Evolutionary conservation across 352 stramenopile species (phyloP), one percentile per base, ranked within the genome.

Genomic region (Thalassiosira hispida): DNA sequence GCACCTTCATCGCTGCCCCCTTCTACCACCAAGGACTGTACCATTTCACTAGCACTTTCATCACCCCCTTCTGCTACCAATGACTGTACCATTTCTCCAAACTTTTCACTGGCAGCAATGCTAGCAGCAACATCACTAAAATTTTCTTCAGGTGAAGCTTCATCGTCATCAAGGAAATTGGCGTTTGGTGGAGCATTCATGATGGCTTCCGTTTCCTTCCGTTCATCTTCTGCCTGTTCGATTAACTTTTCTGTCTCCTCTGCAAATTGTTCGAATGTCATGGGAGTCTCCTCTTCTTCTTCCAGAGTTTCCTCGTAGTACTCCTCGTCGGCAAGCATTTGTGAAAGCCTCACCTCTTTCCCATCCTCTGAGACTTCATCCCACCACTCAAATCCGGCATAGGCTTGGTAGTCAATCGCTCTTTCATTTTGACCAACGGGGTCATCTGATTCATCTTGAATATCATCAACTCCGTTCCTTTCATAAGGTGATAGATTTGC

Each of bases 201-300:
- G 66, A 94, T 94, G n/a, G 90, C 90, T 69, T 92, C 82, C 9
- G 90, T 94, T 49, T 94, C 90, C 57, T 87, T 79, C 22, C 87
- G 61, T 75, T 94, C 90, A 46, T 88, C 82, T 66, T 92, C 79
- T 16, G 80, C 83, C 55, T 82, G 73, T 66, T 87, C 64, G 6
- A 88, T 84, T 27, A 91, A 73, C 52, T 90, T 85, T 67, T 80
- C 75, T 22, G 89, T 83, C 53, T 91, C 59, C 49, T 86, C 80
- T 11, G 79, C 73, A 61, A 90, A 93, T 51, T 91, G 72, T 74
- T 90, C 78, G 31, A 84, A 71, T 23, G 84, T 80, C 62, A 93
- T 87, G 0, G 77, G 73, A 18, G 31, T 14, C 46, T 63, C 23
- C 46, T 66, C 68, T 53, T 81, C 44, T 14, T 66, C 49, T 52